Base-by-base conservation (phyloP, 2,329 filamentous ascomycete genomes). In the Calonectria hongkongensis region DNA sequence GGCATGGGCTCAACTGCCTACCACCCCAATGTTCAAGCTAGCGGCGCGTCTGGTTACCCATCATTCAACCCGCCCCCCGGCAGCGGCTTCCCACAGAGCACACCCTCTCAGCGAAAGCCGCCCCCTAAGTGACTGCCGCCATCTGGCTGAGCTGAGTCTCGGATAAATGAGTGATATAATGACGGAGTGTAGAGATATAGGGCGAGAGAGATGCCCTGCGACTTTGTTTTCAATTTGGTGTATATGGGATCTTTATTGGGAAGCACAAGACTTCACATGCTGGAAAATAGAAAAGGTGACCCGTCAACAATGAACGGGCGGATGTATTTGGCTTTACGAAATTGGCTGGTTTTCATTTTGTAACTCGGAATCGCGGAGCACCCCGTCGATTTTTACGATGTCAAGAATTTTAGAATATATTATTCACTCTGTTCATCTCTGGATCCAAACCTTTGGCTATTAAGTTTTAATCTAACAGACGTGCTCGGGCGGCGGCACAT, bases 401-500 rank as follows among this genome's bases (percentile, higher is more conserved):
- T 79, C 71, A 79, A 79, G 78, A 79, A 77, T 72, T 64, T 68
- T 79, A 78, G 73, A 79, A 68, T 74, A 78, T 76, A 75, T 75
- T 74, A 78, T 71, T 77, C 66, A 62, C n/a, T 63, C 43, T 41
- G 73, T 68, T 72, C 48, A 69, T 63, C 18, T 66, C n/a, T n/a
- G 60, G 65, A 66, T 65, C 33, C 33, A 13, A 33, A 50, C 43
- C 36, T 39, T 64, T 45, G 18, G 30, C 63, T 50, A 45, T 50
- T 65, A 45, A 62, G 18, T 30, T 50, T 48, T 33, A 21, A 51
- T 33, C 75, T 84, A 95, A 81, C 94, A 96, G 28, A 95, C 87
- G 84, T 96, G 92, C 85, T 96, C 94, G 66, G 94, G 87, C 80
- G 92, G 87, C 68, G 90, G 83, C 6, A 89, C 88, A 36, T 85